These are phyloP conservation scores for Thielaviopsis euricoi DNA, from an alignment of 2,329 filamentous ascomycete genomes.

Conservation along the genomic window DNA sequence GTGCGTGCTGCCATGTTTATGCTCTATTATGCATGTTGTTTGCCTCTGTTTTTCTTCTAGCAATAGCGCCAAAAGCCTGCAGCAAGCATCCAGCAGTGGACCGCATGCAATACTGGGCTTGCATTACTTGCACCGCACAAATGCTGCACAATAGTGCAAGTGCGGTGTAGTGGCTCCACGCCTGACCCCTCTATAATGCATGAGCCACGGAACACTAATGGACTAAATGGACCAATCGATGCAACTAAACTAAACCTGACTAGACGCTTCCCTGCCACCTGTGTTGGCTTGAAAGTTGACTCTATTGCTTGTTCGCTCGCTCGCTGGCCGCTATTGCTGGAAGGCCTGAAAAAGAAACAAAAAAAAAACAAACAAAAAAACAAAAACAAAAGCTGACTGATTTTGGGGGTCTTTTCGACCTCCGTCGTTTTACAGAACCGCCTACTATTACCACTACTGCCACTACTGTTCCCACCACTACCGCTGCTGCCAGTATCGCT, in stretches of 20 bases:
- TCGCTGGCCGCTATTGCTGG: not conserved
- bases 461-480: not conserved
- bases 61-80: not conserved
- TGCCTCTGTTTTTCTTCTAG: not conserved
- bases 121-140: too few relatives aligned
- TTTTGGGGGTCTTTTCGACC: not conserved
- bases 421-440: not conserved
- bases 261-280: not conserved
- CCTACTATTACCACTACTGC: not conserved
- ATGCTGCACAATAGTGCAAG: not conserved
- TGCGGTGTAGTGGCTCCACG: slow-evolving; percentile 12
- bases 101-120: too few relatives aligned
- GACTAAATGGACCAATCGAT: not conserved
- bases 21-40: too few relatives aligned
- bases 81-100: not conserved
- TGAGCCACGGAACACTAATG: slow-evolving; percentile 11
- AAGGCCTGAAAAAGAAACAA: not conserved
- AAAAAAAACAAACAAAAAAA: too few relatives aligned
- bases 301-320: too few relatives aligned
- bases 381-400: not conserved
- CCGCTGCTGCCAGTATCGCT: not conserved
- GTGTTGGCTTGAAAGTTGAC: not conserved
- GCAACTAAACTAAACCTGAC: not conserved
- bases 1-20: not conserved
- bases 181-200: slow-evolving; percentile 12